A percentile compares a stretch with the other conserved stretches of the same genome.
These are phyloP conservation scores for Astrocystis sublimbata DNA, from an alignment of 495 filamentous ascomycete genomes.

Conservation along the genomic window DNA sequence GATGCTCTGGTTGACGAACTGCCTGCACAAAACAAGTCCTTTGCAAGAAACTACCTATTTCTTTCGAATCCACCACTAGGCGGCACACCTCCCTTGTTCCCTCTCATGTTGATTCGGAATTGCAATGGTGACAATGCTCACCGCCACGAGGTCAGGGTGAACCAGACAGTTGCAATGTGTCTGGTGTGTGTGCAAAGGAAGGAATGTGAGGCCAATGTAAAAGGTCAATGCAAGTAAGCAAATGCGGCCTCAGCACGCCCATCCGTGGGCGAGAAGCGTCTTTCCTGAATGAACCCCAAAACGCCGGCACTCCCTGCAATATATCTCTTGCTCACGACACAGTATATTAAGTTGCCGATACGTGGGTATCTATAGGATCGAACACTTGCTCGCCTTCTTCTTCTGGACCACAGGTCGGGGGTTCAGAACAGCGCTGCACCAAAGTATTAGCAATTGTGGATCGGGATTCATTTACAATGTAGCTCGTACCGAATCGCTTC, in stretches of 20 bases:
- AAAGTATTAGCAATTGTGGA: slow-evolving; percentile 18
- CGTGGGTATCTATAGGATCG: slow-evolving; percentile 61
- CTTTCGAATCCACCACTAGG: slow-evolving; percentile 13
- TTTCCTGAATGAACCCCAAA: slow-evolving; percentile 39
- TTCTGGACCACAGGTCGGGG: slow-evolving; percentile 65
- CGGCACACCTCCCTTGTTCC: slow-evolving; percentile 20
- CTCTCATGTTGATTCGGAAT: neutral
- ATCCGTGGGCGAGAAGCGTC: slow-evolving; percentile 28
- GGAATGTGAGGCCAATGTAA: slow-evolving; percentile 34
- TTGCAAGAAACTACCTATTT: slow-evolving; percentile 18
- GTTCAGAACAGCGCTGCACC: slow-evolving; percentile 74
- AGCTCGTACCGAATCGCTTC: slow-evolving; percentile 81
- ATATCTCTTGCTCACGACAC: slow-evolving; percentile 30
- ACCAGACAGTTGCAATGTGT: slow-evolving; percentile 32
- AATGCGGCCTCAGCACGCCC: slow-evolving; percentile 34
- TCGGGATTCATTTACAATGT: neutral
- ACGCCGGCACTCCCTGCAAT: slow-evolving; percentile 32
- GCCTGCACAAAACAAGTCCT: slow-evolving; percentile 16
- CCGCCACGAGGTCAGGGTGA: neutral
- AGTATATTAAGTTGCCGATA: slow-evolving; percentile 23
- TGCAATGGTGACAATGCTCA: neutral
- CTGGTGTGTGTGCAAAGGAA: slow-evolving; percentile 33
- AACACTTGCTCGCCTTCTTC: slow-evolving; percentile 65
- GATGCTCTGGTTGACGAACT: slow-evolving; percentile 11
- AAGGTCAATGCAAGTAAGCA: slow-evolving; percentile 27